These are phyloP conservation scores for Naganishia vaughanmartiniae DNA, from an alignment of 768 basidiomycete genomes.

Conservation along the genomic window DNA sequence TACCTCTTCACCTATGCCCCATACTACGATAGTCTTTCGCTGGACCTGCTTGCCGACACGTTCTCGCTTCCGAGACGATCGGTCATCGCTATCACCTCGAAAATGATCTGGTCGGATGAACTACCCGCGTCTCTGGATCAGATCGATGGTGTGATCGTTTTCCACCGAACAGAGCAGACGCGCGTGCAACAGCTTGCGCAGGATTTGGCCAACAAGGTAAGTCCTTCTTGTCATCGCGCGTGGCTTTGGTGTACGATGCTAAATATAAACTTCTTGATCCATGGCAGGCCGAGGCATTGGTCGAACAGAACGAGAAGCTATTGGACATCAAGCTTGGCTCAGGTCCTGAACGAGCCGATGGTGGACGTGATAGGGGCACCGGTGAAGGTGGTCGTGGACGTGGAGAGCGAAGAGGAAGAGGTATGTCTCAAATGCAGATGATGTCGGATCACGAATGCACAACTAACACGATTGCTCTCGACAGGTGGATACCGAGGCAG, in stretches of 20 bases:
- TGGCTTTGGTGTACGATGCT: slow-evolving; percentile 16
- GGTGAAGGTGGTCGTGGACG: slow-evolving; percentile 64
- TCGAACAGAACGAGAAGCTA: slow-evolving; percentile 88
- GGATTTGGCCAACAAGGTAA: slow-evolving; percentile 76
- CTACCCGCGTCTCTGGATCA: slow-evolving; percentile 85
- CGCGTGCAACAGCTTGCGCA: slow-evolving; percentile 87
- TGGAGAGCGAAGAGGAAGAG: slow-evolving; percentile 62
- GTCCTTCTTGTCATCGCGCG: neutral
- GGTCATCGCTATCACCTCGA: slow-evolving; percentile 87
- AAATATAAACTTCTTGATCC: neutral
- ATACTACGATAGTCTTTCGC: slow-evolving; percentile 85
- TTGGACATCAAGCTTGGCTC: slow-evolving; percentile 80
- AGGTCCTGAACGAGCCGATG: slow-evolving; percentile 68
- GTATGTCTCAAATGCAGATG: slow-evolving; percentile 21
- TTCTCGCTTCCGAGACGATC: slow-evolving; percentile 77
- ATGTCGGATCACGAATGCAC: no score
- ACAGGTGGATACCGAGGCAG: slow-evolving; percentile 32
- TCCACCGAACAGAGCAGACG: slow-evolving; percentile 85
- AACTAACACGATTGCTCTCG: neutral
- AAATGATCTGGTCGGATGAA: slow-evolving; percentile 99
- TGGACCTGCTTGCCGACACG: slow-evolving; percentile 78
- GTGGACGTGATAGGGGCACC: slow-evolving; percentile 60
- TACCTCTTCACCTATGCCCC: slow-evolving; percentile 98
- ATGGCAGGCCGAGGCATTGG: slow-evolving; percentile 63
- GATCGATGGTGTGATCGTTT: slow-evolving; percentile 81